Evolutionary conservation across 2,329 filamentous ascomycete genomes (phyloP).

Genomic region (Phaeophleospora eucalypticola): DNA sequence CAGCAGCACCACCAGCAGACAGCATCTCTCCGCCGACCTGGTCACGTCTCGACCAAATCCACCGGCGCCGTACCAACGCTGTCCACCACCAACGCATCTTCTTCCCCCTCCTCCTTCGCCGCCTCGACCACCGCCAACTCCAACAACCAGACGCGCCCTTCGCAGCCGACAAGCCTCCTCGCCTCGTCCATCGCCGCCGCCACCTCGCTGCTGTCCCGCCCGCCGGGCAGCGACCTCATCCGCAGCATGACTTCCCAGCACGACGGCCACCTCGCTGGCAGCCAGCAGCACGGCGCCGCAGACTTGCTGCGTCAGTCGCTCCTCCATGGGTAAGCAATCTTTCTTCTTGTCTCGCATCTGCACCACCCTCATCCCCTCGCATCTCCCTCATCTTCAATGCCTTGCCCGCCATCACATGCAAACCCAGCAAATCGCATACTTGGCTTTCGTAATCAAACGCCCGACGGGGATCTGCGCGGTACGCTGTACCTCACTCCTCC

Average conservation of each 20-base stretch:
- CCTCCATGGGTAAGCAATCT: slow-evolving; percentile 49
- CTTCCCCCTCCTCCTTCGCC: too few species aligned
- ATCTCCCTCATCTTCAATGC: not conserved
- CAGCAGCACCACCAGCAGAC: slow-evolving; percentile 1
- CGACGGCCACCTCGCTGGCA: too few species aligned
- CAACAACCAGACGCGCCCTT: not conserved
- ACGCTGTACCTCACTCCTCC: not conserved
- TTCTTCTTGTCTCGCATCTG: slow-evolving; percentile 20
- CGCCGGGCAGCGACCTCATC: slow-evolving; percentile 11
- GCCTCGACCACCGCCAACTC: not conserved
- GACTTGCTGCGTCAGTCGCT: slow-evolving; percentile 57
- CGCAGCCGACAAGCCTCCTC: slow-evolving; percentile 5
- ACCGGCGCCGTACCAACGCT: slow-evolving; percentile 44
- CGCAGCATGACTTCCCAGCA: slow-evolving; percentile 9
- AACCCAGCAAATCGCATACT: not conserved
- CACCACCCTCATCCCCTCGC: slow-evolving; percentile 3
- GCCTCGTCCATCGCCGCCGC: not conserved
- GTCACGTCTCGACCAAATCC: slow-evolving; percentile 36
- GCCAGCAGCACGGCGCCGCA: slow-evolving; percentile 46
- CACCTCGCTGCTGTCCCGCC: slow-evolving; percentile 1
- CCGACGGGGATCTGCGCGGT: not conserved
- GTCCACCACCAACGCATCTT: slow-evolving; percentile 31
- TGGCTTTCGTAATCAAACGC: slow-evolving; percentile 3
- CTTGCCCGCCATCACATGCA: slow-evolving; percentile 7
- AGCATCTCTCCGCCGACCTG: slow-evolving; percentile 18